Base-by-base conservation (phyloP, 208 protist genomes). In the Lotmaria passim region DNA sequence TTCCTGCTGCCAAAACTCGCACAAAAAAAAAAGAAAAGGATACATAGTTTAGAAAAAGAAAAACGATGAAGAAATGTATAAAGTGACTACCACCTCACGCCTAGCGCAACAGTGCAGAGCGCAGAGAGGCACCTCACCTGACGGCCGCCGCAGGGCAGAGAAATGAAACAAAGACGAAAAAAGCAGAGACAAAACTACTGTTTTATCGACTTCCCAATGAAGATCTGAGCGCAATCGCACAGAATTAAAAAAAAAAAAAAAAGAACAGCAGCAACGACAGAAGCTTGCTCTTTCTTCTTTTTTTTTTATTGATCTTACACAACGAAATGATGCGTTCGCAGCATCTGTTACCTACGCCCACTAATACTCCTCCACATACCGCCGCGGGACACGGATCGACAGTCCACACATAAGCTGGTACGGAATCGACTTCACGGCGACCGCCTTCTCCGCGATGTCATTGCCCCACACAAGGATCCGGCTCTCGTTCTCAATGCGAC, bases 381-480 rank as follows among this genome's bases (percentile, higher is more conserved):
- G 51, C 28, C 77, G 73, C 15, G 78, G 81, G 4, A 90, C 73
- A 21, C 81, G 79, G 12, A 58, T 74, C 8, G 79, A 79, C 50
- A 86, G 41, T 10, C 57, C 77, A 43, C 75, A 82, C 74, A 79
- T 90, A 50, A 85, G 74, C 62, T 86, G 69, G 51, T 90, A 85
- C 14, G 80, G 60, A 55, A 90, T 82, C 3, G 80, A 70, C 47
- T 78, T 74, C 23, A 82, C 77, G 2, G 50, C 47, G 8, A n/a
- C 50, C n/a, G 84, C 81, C 72, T 83, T 80, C 44, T 68, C 66
- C 19, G 50, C 73, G 15, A 86, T 55, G 55, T 86, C 78, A 14
- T 75, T 63, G 26, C 81, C 69, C 79, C 84, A 84, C 14, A 90
- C 69, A 41, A 78, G 43, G 44, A 86, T 58, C 8, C 51, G 41